Conservation (phyloP, 2,329 filamentous ascomycete species). For the Podosphaera aphanis region DNA sequence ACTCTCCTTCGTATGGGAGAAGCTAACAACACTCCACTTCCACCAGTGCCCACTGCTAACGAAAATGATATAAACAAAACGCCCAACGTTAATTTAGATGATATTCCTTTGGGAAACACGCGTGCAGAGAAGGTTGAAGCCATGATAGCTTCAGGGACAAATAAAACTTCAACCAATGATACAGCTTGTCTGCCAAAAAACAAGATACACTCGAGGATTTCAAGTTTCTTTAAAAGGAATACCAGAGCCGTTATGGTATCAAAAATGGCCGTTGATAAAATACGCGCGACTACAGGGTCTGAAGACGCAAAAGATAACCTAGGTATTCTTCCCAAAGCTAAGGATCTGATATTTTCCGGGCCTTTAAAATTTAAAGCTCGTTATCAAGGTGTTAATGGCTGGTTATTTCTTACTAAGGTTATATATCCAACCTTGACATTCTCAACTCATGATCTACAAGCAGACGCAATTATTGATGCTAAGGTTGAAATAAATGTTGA, state of each 20-base stretch:
- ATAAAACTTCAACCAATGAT: constrained; percentile 11
- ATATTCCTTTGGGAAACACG: constrained; percentile 7
- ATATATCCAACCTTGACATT: neutral
- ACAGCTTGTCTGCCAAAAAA: constrained; percentile 4
- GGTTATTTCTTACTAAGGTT: neutral
- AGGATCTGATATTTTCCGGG: constrained; percentile 28
- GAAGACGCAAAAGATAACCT: constrained; percentile 41
- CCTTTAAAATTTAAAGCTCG: constrained; percentile 54
- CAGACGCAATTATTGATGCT: neutral
- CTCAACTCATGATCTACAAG: neutral
- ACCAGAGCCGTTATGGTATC: constrained; percentile 47
- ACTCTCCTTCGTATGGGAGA: constrained; percentile 66
- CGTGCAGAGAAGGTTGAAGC: neutral
- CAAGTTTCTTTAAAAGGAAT: constrained; percentile 40
- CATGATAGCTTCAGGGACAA: neutral
- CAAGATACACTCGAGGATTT: constrained; percentile 21
- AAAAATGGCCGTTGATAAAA: constrained; percentile 44
- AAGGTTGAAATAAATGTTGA: neutral
- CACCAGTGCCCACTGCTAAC: constrained; percentile 26
- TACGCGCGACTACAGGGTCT: constrained; percentile 32
- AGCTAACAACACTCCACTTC: constrained; percentile 55
- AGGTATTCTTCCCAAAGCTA: constrained; percentile 31
- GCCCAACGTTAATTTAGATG: constrained; percentile 20
- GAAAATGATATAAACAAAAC: neutral
- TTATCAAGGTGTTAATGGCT: constrained; percentile 30